phyloP scores from a whole-genome alignment of 73 alveolate genomes.

The Paramecium octaurelia region DNA sequence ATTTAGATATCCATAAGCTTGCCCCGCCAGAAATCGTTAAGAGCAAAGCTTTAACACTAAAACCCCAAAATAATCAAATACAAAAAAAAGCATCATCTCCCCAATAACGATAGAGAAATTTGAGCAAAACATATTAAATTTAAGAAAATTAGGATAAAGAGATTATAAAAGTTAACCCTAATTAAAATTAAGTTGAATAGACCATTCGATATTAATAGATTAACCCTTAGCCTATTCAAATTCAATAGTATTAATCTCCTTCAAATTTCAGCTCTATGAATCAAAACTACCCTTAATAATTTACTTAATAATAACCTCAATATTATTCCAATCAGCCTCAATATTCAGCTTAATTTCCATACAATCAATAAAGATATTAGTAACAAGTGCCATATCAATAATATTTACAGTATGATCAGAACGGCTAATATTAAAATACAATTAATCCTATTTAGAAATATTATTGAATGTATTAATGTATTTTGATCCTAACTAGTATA shows the following conservation, averaged over 20 bases:
- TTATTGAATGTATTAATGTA: neutral
- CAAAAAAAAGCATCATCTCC: neutral
- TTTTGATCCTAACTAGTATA: neutral
- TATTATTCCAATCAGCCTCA: neutral
- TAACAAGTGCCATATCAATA: neutral
- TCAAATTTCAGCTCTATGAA: neutral
- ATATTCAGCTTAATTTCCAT: neutral
- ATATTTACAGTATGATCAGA: neutral
- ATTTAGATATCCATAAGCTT: neutral
- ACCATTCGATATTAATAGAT: neutral
- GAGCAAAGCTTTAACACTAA: neutral
- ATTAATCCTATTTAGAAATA: neutral
- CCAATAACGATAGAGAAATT: neutral
- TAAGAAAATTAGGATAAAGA: neutral
- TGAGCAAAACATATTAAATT: neutral
- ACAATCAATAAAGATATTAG: neutral
- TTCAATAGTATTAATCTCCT: neutral
- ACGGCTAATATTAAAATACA: neutral
- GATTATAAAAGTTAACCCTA: neutral
- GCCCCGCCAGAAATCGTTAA: neutral
- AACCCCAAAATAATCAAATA: neutral
- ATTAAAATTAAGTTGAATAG: neutral
- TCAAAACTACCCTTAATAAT: neutral
- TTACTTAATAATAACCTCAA: neutral
- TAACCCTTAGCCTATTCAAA: neutral